Conservation (phyloP, 805 yeast genomes). For the Kregervanrija pseudodelftensis region DNA sequence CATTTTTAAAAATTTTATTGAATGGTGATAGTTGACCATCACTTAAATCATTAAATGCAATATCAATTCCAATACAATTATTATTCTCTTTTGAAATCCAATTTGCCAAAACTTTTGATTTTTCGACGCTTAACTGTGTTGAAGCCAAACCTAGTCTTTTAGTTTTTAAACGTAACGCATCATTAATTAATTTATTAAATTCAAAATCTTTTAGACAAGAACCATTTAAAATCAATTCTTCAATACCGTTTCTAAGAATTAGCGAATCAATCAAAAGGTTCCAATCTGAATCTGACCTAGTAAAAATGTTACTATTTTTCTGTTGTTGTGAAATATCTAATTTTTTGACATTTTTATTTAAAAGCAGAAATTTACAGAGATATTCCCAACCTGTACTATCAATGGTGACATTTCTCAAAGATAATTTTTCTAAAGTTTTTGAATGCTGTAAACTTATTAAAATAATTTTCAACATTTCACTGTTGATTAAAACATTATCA, state of each 20-base stretch:
- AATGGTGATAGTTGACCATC: conserved; percentile 41
- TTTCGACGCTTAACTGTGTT: conserved; percentile 37
- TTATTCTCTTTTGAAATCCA: conserved; percentile 40
- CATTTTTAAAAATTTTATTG: conserved; percentile 31
- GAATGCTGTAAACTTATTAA: conserved; percentile 40
- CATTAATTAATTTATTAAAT: conserved; percentile 34
- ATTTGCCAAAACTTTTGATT: conserved; percentile 35
- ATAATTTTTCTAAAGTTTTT: conserved; percentile 40
- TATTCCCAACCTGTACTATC: conserved; percentile 44
- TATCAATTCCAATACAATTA: conserved; percentile 48
- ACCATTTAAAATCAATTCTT: conserved; percentile 52
- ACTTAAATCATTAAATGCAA: conserved; percentile 47
- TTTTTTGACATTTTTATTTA: conserved; percentile 37
- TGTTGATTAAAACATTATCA: conserved; percentile 49
- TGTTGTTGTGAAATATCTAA: conserved; percentile 53
- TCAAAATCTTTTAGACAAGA: conserved; percentile 39
- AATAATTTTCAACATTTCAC: conserved; percentile 45
- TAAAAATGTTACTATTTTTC: conserved; percentile 31
- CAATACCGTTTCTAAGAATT: conserved; percentile 43
- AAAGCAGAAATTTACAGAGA: conserved; percentile 41
- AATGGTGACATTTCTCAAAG: conserved; percentile 49
- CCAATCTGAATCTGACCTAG: conserved; percentile 49
- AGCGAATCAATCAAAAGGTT: conserved; percentile 37
- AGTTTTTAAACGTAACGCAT: conserved; percentile 36
- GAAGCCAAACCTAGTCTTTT: conserved; percentile 48